Conservation (phyloP, 768 basidiomycete genomes). For the Favolaschia claudopus region DNA sequence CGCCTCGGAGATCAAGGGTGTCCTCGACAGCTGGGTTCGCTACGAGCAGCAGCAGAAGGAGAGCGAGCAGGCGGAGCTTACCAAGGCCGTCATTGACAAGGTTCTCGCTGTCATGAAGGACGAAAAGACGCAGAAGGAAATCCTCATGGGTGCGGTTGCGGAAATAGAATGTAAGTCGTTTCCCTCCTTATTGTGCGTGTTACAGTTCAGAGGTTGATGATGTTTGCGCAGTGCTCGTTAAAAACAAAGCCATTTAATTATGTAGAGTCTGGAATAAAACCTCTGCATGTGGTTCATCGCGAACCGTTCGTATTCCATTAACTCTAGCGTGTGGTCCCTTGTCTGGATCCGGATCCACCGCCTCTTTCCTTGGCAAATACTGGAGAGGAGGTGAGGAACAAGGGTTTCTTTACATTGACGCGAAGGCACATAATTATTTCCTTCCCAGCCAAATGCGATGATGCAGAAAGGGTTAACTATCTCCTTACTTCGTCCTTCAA, state of each 20-base stretch:
- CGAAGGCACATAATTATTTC: no score
- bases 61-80: slow-evolving; percentile 92
- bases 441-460: no score
- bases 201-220: slow-evolving; percentile 9
- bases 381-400: no score
- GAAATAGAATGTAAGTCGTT: slow-evolving; percentile 92
- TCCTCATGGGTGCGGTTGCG: slow-evolving; percentile 77
- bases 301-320: no score
- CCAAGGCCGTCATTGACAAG: slow-evolving; percentile 86
- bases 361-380: no score
- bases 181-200: background rate
- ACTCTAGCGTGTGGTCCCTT: no score
- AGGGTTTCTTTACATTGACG: no score
- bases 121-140: slow-evolving; percentile 88
- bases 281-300: no score
- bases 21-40: slow-evolving; percentile 98
- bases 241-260: slow-evolving; percentile 85
- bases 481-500: no score
- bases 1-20: slow-evolving; percentile 89
- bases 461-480: no score
- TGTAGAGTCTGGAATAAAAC: slow-evolving; percentile 19
- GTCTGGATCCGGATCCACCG: no score
- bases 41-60: slow-evolving; percentile 97
- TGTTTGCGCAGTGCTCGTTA: slow-evolving; percentile 76
- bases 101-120: slow-evolving; percentile 85